Evolutionary conservation across 306 rosid species (phyloP), one percentile per base, ranked within the genome.

Genomic region (Vigna mungo): DNA sequence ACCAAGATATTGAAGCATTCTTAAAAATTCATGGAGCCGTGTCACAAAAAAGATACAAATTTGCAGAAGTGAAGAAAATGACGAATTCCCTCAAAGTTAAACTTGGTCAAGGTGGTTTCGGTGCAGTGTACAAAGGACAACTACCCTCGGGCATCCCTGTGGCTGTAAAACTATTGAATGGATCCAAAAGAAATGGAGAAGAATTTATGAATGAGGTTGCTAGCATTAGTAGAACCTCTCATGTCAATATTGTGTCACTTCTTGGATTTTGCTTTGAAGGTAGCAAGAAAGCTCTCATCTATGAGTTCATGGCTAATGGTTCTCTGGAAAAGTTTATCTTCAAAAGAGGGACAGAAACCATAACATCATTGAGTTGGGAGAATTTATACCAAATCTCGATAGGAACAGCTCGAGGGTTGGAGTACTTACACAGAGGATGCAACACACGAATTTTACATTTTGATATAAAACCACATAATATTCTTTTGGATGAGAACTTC

Each of bases 31-130:
- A 74, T 20, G 87, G 85, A 44, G 72, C 78, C 44, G 65, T 70
- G 7, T 1, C 82, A 21, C 52, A 30, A 20, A 17, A 74, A 53
- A 70, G 87, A 80, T 82, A 74, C 36, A 85, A 13, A 13, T 85
- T 51, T 18, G 65, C 78, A 0, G 85, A 77, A 4, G 36, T 87
- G 2, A 80, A 76, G 48, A 80, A 70, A 63, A 84, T 87, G 75
- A 85, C 88, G 72, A 52, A 74, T 16, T 85, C 84, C 25, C 83
- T 85, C 44, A 36, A 64, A 64, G 68, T 61, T 1, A 86, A 89
- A n/a, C 12, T 84, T 16, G 92, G 90, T 20, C 32, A 80, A 78
- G 92, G 90, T 14, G 88, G 92, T 67, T 88, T 55, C n/a, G n/a
- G n/a, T n/a, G n/a, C n/a, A n/a, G n/a, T n/a, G n/a, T n/a, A n/a